Percentiles rank a stretch among this genome's conserved stretches.
Conservation (phyloP, 805 yeast species). For the Priceomyces melissophilus region DNA sequence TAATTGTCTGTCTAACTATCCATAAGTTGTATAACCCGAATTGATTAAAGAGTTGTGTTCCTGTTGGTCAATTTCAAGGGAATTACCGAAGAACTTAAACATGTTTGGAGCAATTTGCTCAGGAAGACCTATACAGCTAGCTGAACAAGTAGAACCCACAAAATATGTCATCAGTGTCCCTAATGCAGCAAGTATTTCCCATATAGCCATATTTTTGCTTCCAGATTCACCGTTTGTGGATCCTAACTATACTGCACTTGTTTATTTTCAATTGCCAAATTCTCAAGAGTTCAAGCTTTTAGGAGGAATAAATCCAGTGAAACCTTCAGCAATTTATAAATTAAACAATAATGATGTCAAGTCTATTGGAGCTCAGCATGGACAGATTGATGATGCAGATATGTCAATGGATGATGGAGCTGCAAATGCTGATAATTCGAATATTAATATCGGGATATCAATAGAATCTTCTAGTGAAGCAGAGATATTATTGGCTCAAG, state of each 20-base stretch:
- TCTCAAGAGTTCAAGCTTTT: constrained; percentile 58
- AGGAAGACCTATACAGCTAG: constrained; percentile 58
- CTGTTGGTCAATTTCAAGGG: too few species aligned
- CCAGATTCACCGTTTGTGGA: constrained; percentile 74
- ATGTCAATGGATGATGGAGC: constrained; percentile 29
- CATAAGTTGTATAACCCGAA: too few species aligned
- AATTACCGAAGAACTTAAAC: background rate
- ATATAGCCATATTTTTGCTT: constrained; percentile 76
- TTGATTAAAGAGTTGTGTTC: background rate
- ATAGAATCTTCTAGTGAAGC: constrained; percentile 77
- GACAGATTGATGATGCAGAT: constrained; percentile 33
- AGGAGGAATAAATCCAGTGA: constrained; percentile 58
- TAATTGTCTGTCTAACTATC: too few species aligned
- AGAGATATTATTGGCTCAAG: constrained; percentile 48
- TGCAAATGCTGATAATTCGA: constrained; percentile 22
- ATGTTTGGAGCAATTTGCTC: constrained; percentile 80
- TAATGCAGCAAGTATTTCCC: constrained; percentile 66
- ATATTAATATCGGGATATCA: constrained; percentile 73
- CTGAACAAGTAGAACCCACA: constrained; percentile 63
- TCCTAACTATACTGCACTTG: constrained; percentile 71
- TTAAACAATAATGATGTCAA: constrained; percentile 46
- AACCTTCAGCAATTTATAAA: constrained; percentile 91
- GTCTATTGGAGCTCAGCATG: constrained; percentile 32
- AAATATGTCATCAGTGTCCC: constrained; percentile 64
- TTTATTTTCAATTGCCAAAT: constrained; percentile 79